Conservation (phyloP, 352 stramenopile species). For the Aphanomyces invadans region DNA sequence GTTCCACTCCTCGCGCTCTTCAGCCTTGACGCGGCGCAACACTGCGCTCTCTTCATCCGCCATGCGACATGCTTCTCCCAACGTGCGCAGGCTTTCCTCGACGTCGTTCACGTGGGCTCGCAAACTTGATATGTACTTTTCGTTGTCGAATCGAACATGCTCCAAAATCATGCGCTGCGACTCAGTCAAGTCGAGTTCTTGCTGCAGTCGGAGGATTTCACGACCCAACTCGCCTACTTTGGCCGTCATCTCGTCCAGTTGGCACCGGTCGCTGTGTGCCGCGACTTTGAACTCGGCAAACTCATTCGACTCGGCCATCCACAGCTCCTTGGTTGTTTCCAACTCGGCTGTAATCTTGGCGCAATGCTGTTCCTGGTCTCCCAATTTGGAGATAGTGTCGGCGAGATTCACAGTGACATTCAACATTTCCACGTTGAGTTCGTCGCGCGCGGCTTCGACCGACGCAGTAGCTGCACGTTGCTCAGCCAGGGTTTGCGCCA, state of each 20-base stretch:
- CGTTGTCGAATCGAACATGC: not conserved
- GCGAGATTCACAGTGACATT: not conserved
- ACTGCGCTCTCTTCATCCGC: not conserved
- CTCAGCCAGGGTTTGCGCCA: not conserved
- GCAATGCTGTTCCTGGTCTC: not conserved
- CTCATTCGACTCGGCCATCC: slow-evolving; percentile 1
- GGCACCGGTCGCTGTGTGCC: not conserved
- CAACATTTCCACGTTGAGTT: not conserved
- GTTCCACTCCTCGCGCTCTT: not conserved
- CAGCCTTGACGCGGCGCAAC: not conserved
- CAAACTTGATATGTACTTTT: not conserved
- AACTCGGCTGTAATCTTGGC: not conserved
- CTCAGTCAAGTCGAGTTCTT: not conserved
- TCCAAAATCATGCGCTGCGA: not conserved
- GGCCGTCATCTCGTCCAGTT: not conserved
- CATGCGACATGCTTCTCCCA: not conserved
- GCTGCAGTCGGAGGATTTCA: not conserved
- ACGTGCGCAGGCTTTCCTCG: not conserved
- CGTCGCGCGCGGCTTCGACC: not conserved
- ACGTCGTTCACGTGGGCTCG: not conserved
- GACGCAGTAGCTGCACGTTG: not conserved
- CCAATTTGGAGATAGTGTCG: not conserved
- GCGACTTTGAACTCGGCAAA: not conserved
- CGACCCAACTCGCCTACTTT: not conserved
- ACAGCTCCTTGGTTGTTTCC: not conserved